phyloP scores from a whole-genome alignment of 2,329 filamentous ascomycete genomes.

The Coniochaeta sp. region DNA sequence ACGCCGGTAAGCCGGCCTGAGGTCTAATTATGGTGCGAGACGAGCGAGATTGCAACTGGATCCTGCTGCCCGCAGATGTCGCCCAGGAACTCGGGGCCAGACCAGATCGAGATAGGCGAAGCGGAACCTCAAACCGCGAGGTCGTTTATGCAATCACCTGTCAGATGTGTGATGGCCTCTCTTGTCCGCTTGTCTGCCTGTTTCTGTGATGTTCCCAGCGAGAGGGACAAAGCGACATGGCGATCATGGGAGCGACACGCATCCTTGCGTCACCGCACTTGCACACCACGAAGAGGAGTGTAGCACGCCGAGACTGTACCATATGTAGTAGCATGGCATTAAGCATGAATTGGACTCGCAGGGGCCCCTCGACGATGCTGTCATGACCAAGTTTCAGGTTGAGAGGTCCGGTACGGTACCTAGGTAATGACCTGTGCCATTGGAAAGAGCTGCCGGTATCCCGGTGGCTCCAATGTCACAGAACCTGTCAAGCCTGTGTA shows the following conservation, averaged over 20 bases:
- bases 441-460: not conserved
- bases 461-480: not conserved
- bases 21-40: slow-evolving; percentile 4
- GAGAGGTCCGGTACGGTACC: too few relatives aligned
- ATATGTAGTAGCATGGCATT: not conserved
- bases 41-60: not conserved
- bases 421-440: too few relatives aligned
- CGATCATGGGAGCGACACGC: not conserved
- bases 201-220: not conserved
- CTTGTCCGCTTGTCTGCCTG: too few relatives aligned
- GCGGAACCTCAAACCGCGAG: not conserved
- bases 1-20: not conserved
- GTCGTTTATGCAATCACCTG: not conserved
- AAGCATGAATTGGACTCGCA: not conserved
- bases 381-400: not conserved
- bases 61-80: not conserved
- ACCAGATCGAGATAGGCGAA: not conserved
- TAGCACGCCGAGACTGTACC: not conserved
- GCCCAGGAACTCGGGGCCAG: not conserved
- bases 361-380: not conserved
- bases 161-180: not conserved
- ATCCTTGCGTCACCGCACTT: not conserved
- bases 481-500: not conserved
- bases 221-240: not conserved
- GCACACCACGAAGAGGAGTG: not conserved